Conservation (phyloP, 1,284 basidiomycete species). For the Tausonia pullulans region DNA sequence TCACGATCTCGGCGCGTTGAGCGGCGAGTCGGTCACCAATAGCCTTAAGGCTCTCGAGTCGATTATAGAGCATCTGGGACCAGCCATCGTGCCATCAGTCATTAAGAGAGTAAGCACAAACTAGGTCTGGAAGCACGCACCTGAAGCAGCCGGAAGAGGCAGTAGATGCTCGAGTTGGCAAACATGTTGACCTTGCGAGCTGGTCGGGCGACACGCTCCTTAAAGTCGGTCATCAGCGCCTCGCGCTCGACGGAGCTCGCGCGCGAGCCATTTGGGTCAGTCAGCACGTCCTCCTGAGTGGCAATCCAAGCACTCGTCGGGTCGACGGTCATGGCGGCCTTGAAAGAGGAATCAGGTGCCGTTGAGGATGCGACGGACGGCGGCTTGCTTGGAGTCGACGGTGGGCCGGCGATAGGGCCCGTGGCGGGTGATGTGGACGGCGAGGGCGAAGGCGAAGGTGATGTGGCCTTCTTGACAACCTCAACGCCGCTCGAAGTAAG, state of each 20-base stretch:
- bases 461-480: too few species aligned
- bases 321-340: not conserved
- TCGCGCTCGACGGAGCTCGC: not conserved
- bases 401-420: too few species aligned
- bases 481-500: too few species aligned
- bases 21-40: too few species aligned
- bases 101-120: not conserved
- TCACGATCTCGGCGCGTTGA: conserved; percentile 37
- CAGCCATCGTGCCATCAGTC: not conserved
- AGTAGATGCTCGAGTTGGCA: conserved; percentile 85
- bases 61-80: conserved; percentile 65
- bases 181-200: conserved; percentile 53
- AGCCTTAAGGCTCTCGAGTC: conserved; percentile 66
- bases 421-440: too few species aligned
- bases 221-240: conserved; percentile 18
- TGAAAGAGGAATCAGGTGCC: not conserved
- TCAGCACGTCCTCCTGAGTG: conserved; percentile 33
- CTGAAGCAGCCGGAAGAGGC: conserved; percentile 76
- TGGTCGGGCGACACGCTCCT: not conserved
- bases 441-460: too few species aligned
- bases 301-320: conserved; percentile 24
- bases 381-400: too few species aligned
- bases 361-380: too few species aligned
- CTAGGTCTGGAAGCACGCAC: conserved; percentile 39
- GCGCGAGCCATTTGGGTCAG: conserved; percentile 17